Percentiles rank a stretch among this genome's conserved stretches.
These are phyloP conservation scores for Mortierella sp. DNA, from an alignment of 371 early-diverging fungal genomes.

Conservation along the genomic window DNA sequence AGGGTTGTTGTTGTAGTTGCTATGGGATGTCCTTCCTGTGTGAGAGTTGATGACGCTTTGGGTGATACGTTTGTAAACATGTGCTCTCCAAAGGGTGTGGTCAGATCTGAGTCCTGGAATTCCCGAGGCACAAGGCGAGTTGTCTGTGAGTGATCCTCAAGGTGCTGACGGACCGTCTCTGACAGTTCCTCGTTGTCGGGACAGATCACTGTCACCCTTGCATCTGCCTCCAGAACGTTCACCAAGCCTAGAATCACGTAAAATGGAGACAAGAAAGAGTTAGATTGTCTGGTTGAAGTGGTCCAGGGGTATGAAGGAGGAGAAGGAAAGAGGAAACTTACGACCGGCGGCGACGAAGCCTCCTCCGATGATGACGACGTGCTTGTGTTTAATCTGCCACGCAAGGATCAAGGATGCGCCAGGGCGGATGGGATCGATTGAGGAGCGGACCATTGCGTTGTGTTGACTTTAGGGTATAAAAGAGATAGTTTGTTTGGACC, in stretches of 20 bases:
- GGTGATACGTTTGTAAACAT: neutral
- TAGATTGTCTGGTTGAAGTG: neutral
- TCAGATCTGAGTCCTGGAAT: slow-evolving; percentile 70
- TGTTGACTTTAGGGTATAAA: neutral
- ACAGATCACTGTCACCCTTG: slow-evolving; percentile 78
- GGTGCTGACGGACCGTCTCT: slow-evolving; percentile 70
- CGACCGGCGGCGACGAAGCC: slow-evolving; percentile 87
- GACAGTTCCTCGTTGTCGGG: slow-evolving; percentile 71
- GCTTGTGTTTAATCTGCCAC: slow-evolving; percentile 77
- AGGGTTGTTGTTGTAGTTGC: neutral
- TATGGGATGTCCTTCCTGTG: neutral
- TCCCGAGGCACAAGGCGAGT: slow-evolving; percentile 73
- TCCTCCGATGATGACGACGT: slow-evolving; percentile 88
- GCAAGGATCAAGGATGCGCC: slow-evolving; percentile 89
- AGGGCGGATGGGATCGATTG: slow-evolving; percentile 66
- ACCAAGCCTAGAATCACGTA: slow-evolving; percentile 60
- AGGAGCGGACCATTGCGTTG: slow-evolving; percentile 46
- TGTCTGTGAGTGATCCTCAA: slow-evolving; percentile 63
- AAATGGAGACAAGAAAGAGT: neutral
- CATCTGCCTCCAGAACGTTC: slow-evolving; percentile 86
- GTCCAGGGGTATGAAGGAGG: neutral
- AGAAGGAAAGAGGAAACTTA: slow-evolving; percentile 8
- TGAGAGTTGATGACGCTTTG: neutral
- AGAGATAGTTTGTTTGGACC: neutral
- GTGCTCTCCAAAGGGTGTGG: slow-evolving; percentile 56